These are phyloP conservation scores for Isoetes taiwanensis DNA, from an alignment of 75 land plant genomes.

Conservation along the genomic window DNA sequence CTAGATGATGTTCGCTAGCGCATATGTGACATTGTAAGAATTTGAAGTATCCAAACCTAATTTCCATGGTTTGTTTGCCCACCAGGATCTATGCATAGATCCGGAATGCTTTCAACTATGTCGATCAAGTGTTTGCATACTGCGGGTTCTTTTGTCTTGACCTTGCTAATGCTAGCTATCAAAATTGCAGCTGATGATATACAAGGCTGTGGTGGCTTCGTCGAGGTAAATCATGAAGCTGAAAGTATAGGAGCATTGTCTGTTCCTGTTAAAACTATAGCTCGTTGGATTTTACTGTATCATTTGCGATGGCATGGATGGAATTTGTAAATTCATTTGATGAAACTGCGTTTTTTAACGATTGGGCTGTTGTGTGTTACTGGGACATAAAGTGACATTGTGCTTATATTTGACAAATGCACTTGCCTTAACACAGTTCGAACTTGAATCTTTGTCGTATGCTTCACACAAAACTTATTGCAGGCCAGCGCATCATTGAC, in stretches of 20 bases:
- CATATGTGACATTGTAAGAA: no score
- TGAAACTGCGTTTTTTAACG: neutral
- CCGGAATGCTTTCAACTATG: no score
- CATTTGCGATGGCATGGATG: no score
- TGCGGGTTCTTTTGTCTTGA: no score
- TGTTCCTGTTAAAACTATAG: neutral
- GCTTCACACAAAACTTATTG: neutral
- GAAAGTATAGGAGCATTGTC: no score
- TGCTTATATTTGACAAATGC: neutral
- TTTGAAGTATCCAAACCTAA: no score
- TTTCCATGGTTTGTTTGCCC: no score
- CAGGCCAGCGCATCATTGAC: slow-evolving; percentile 68
- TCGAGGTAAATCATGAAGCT: slow-evolving; percentile 39
- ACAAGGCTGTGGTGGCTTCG: slow-evolving; percentile 82
- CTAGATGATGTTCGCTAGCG: no score
- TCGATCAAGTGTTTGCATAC: no score
- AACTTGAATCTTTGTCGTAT: neutral
- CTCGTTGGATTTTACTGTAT: neutral
- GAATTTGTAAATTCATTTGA: neutral
- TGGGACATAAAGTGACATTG: neutral
- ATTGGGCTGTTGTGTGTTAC: neutral
- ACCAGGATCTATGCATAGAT: no score
- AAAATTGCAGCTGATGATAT: slow-evolving; percentile 56
- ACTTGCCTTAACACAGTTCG: neutral
- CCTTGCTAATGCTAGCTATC: no score